Evolutionary conservation across 176 grass and related monocot genomes (phyloP).

Genomic region (Guadua angustifolia): DNA sequence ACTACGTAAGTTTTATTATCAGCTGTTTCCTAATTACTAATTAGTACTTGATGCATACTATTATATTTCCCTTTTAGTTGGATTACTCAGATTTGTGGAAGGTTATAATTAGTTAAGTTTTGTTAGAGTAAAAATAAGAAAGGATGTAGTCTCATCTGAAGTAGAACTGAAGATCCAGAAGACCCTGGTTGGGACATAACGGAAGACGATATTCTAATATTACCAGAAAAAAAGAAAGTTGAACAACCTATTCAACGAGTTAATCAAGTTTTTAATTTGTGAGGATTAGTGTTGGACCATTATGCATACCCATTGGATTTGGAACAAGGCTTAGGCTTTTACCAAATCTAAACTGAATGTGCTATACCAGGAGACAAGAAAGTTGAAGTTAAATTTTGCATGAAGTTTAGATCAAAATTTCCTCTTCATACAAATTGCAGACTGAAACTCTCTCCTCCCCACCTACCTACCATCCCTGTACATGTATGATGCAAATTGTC

Average conservation of each 20-base stretch:
- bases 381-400: background rate
- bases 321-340: background rate
- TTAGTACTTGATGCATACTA: background rate
- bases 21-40: background rate
- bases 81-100: background rate
- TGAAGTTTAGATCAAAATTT: background rate
- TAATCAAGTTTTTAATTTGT: background rate
- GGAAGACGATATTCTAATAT: background rate
- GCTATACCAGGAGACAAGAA: background rate
- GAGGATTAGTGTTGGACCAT: background rate
- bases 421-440: background rate
- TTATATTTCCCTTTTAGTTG: background rate
- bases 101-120: background rate
- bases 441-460: background rate
- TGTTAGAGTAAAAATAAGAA: background rate
- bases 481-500: conserved; percentile 1
- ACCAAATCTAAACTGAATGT: background rate
- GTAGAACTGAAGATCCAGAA: background rate
- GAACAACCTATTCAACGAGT: background rate
- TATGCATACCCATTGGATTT: background rate
- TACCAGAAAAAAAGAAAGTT: background rate
- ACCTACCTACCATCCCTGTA: background rate
- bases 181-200: background rate
- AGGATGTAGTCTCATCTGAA: background rate
- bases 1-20: conserved; percentile 67